Evolutionary conservation across 306 rosid species (phyloP), one percentile per base, ranked within the genome.

Genomic region (Cucurbita moschata): DNA sequence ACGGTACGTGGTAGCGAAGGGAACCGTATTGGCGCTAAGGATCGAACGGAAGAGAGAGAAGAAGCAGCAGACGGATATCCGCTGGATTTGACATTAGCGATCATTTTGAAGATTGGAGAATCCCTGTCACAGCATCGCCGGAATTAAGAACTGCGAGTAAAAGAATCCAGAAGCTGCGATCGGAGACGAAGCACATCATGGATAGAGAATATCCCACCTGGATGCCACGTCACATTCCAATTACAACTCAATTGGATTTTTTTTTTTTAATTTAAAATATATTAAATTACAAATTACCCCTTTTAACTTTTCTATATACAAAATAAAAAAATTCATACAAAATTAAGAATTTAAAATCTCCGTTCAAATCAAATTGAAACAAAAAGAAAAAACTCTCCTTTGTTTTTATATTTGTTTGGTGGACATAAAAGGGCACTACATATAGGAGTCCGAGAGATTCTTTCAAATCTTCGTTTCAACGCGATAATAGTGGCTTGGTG

Each of bases 21-120:
- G 14, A 72, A 55, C 21, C 56, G 74, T 16, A 42, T 73, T 23
- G 58, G 52, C n/a, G 76, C 38, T 2, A 62, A 40, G 65, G 89
- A 76, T 49, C 60, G 81, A 30, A 58, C 11, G 44, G 79, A 77
- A 10, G 91, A 75, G 79, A 72, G 52, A 12, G 78, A 80, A 15
- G 77, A 5, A 30, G 80, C 55, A 62, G 66, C 1, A 4, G 84
- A 46, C 60, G 60, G 77, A 43, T 56, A 66, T 76, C 71, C 53
- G 53, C 73, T 54, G 49, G 79, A 53, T 69, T 66, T 81, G 53
- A 81, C 63, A 30, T 53, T 75, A 15, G 26, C 23, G 7, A 79
- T 77, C 89, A 81, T 79, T 72, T 81, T 69, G 44, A 58, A 65
- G 23, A 11, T 46, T 12, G 39, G 49, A 53, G 21, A 54, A 65